Percentiles rank a stretch among this genome's conserved stretches.
These are phyloP conservation scores for Arthrobotrys musiformis DNA, from an alignment of 2,329 filamentous ascomycete species.

Conservation along the genomic window DNA sequence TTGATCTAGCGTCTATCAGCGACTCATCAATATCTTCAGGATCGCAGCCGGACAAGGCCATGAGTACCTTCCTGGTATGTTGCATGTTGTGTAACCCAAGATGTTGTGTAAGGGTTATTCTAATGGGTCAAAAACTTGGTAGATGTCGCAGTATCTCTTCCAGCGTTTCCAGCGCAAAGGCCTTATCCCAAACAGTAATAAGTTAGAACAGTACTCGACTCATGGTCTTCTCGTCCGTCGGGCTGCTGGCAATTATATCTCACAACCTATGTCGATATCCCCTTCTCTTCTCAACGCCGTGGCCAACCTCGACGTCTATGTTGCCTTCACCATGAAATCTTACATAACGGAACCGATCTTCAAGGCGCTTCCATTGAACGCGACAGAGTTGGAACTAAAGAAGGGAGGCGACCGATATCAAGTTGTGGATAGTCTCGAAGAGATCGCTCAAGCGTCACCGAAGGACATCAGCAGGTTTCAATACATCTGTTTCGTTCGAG, in stretches of 20 bases:
- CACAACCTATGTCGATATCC: slow-evolving; percentile 63
- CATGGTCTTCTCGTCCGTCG: slow-evolving; percentile 40
- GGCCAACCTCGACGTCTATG: slow-evolving; percentile 65
- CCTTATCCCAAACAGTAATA: slow-evolving; percentile 20
- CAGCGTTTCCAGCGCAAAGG: slow-evolving; percentile 51
- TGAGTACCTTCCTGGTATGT: slow-evolving; percentile 50
- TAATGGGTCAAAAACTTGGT: not conserved
- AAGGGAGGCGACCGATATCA: slow-evolving; percentile 65
- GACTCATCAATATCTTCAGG: slow-evolving; percentile 12
- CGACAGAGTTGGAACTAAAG: slow-evolving; percentile 64
- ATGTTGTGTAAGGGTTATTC: not conserved
- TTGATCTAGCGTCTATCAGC: slow-evolving; percentile 26
- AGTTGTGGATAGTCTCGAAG: slow-evolving; percentile 64
- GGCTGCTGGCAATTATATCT: slow-evolving; percentile 62
- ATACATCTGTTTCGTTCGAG: slow-evolving; percentile 64
- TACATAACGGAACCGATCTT: slow-evolving; percentile 66
- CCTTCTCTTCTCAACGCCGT: slow-evolving; percentile 64
- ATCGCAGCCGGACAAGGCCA: slow-evolving; percentile 23
- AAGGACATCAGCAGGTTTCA: slow-evolving; percentile 64
- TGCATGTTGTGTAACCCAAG: not conserved
- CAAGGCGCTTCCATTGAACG: slow-evolving; percentile 62
- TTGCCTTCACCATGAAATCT: slow-evolving; percentile 67
- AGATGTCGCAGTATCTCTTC: slow-evolving; percentile 54
- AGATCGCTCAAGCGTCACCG: slow-evolving; percentile 63
- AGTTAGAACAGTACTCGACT: slow-evolving; percentile 13